phyloP scores from a whole-genome alignment of 352 stramenopile genomes.

The Phytophthora sp. region DNA sequence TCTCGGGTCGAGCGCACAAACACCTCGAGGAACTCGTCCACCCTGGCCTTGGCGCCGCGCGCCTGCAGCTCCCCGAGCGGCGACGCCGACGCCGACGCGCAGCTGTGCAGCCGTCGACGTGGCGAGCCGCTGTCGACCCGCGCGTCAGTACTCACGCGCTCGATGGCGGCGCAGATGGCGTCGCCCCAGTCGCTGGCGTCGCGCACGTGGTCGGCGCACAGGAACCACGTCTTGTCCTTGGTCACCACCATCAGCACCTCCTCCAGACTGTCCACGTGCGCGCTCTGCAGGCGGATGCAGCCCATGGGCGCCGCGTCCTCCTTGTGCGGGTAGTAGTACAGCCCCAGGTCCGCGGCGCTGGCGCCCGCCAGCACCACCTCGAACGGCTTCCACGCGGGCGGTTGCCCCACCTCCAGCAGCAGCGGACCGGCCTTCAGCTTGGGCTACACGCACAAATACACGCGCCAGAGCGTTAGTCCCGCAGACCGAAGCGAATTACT shows the following conservation, averaged over 20 bases:
- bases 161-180: constrained; percentile 63
- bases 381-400: constrained; percentile 64
- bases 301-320: constrained; percentile 43
- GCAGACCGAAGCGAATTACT: not conserved
- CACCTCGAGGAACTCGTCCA: constrained; percentile 78
- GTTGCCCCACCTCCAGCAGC: constrained; percentile 60
- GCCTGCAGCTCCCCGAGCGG: constrained; percentile 70
- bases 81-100: constrained; percentile 49
- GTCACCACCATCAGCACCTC: constrained; percentile 83
- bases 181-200: constrained; percentile 73
- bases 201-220: constrained; percentile 63
- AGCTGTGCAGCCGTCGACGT: constrained; percentile 49
- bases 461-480: no score
- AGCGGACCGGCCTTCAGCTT: constrained; percentile 67
- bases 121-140: constrained; percentile 9
- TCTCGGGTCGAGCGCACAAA: constrained; percentile 61
- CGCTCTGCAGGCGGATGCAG: constrained; percentile 65
- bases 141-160: constrained; percentile 30
- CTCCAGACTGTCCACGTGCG: constrained; percentile 71
- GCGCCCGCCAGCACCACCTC: constrained; percentile 70
- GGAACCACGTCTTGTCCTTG: constrained; percentile 81
- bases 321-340: constrained; percentile 73
- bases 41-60: constrained; percentile 47
- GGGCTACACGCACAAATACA: constrained; percentile 32
- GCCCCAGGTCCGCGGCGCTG: constrained; percentile 53